phyloP scores from a whole-genome alignment of 306 rosid species.

The Clitoria ternatea region DNA sequence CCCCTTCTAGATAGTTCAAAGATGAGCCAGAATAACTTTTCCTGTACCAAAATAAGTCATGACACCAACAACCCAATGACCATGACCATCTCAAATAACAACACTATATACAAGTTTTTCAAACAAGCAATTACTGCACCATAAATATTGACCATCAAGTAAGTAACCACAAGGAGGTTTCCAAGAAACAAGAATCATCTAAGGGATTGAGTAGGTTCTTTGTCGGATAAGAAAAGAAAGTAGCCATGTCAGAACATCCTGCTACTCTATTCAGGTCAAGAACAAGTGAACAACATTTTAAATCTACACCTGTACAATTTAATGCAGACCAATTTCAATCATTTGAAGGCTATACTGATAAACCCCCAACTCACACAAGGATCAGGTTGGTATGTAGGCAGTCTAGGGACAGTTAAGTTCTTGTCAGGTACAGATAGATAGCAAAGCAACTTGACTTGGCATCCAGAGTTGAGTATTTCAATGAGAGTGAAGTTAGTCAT shows the following conservation, averaged over 20 bases:
- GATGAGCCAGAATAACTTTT: background rate
- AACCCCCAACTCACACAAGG: background rate
- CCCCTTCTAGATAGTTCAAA: background rate
- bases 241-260: background rate
- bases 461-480: background rate
- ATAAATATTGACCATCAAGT: background rate
- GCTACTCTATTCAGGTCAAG: background rate
- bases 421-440: background rate
- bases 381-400: background rate
- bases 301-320: background rate
- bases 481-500: background rate
- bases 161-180: background rate
- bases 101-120: background rate
- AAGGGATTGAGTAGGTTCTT: background rate
- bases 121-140: background rate
- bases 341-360: background rate
- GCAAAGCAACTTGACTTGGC: background rate
- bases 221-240: background rate
- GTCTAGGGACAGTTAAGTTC: background rate
- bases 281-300: constrained; percentile 3
- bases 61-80: background rate
- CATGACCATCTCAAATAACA: background rate
- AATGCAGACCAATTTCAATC: background rate
- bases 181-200: background rate
- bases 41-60: background rate